These are phyloP conservation scores for Apophysomyces trapeziformis DNA, from an alignment of 371 early-diverging fungal genomes.

Conservation along the genomic window DNA sequence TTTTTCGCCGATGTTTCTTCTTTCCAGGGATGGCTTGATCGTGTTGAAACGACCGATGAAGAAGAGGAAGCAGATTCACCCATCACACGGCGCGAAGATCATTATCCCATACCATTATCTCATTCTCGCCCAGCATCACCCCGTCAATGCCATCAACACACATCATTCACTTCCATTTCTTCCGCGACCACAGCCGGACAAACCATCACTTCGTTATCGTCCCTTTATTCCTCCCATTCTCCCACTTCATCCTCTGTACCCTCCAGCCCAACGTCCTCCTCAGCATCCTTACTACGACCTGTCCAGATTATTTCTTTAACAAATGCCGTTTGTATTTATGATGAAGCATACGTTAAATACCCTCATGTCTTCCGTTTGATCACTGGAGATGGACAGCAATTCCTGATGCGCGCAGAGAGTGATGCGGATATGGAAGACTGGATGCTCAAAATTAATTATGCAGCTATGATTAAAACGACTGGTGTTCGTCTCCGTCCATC, in stretches of 20 bases:
- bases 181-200: slow-evolving; percentile 12
- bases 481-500: slow-evolving; percentile 58
- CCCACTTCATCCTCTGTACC: slow-evolving; percentile 18
- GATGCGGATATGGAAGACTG: slow-evolving; percentile 80
- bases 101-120: background rate
- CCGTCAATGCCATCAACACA: background rate
- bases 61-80: slow-evolving; percentile 23
- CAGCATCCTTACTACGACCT: slow-evolving; percentile 28
- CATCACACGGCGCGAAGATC: slow-evolving; percentile 9
- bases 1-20: slow-evolving; percentile 65
- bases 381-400: slow-evolving; percentile 72
- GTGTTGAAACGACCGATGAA: slow-evolving; percentile 14
- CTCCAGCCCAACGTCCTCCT: slow-evolving; percentile 11
- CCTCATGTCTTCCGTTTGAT: slow-evolving; percentile 78
- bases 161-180: slow-evolving; percentile 15
- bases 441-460: slow-evolving; percentile 83
- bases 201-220: slow-evolving; percentile 18
- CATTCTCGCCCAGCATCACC: slow-evolving; percentile 1
- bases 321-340: slow-evolving; percentile 73
- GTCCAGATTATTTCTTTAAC: slow-evolving; percentile 67
- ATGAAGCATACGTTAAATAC: slow-evolving; percentile 72
- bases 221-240: slow-evolving; percentile 24
- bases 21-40: slow-evolving; percentile 47
- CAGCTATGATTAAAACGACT: slow-evolving; percentile 73
- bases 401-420: slow-evolving; percentile 66